Conservation (phyloP, 2,329 filamentous ascomycete species). For the Pseudogymnoascus sp. region DNA sequence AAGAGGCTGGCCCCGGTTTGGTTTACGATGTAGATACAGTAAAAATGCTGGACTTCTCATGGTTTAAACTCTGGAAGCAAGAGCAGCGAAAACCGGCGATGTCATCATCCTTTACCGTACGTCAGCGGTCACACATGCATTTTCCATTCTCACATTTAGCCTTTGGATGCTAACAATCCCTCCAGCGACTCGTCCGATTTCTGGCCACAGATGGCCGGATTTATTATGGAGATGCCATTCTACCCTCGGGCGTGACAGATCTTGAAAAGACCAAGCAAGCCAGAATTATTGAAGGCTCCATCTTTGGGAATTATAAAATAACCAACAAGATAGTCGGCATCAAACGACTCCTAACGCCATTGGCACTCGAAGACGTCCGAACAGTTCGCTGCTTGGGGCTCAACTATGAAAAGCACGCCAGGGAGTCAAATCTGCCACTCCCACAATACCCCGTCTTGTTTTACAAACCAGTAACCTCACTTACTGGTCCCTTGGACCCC, state of each 20-base stretch:
- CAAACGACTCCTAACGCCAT: conserved; percentile 50
- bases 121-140: not conserved
- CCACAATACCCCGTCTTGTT: conserved; percentile 67
- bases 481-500: conserved; percentile 54
- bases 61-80: conserved; percentile 2
- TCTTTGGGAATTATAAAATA: conserved; percentile 56
- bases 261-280: conserved; percentile 53
- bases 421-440: conserved; percentile 59
- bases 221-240: conserved; percentile 67
- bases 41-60: not conserved
- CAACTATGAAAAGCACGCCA: conserved; percentile 64
- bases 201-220: conserved; percentile 59
- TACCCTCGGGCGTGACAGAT: conserved; percentile 51
- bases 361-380: conserved; percentile 52
- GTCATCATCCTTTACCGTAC: conserved; percentile 10
- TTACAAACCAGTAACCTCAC: conserved; percentile 60
- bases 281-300: conserved; percentile 53
- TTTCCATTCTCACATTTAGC: not conserved
- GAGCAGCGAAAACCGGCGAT: conserved; percentile 1
- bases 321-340: conserved; percentile 52
- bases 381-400: conserved; percentile 62
- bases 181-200: conserved; percentile 63
- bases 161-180: conserved; percentile 2
- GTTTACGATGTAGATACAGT: not conserved
- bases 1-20: not conserved